These are phyloP conservation scores for Staphylotrichum longicolle DNA, from an alignment of 495 filamentous ascomycete genomes.

Conservation along the genomic window DNA sequence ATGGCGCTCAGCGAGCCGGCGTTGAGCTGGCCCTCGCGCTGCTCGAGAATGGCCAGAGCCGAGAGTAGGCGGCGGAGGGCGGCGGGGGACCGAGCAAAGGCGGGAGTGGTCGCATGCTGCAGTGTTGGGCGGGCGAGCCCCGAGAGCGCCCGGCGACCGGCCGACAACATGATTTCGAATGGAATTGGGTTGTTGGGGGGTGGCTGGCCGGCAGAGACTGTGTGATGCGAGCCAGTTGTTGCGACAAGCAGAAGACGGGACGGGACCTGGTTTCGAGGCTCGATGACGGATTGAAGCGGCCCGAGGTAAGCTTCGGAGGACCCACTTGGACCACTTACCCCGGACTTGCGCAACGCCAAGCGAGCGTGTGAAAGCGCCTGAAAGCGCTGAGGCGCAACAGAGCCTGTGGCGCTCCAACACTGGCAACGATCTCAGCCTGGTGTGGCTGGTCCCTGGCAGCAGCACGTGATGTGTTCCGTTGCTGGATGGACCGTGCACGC, in stretches of 20 bases:
- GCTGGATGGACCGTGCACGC: not conserved
- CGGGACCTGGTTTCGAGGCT: conserved; percentile 5
- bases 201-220: not conserved
- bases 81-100: conserved; percentile 35
- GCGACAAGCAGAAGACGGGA: conserved; percentile 3
- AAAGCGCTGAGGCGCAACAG: too few relatives aligned
- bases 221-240: not conserved
- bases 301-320: conserved; percentile 29
- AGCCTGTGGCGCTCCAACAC: too few relatives aligned
- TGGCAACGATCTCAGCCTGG: not conserved
- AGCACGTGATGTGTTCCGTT: not conserved
- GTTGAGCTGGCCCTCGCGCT: conserved; percentile 85
- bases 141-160: conserved; percentile 32
- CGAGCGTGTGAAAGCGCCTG: not conserved
- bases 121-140: conserved; percentile 32
- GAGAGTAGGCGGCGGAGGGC: conserved; percentile 71
- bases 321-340: not conserved
- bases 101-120: conserved; percentile 27
- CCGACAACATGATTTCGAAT: conserved; percentile 27
- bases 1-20: conserved; percentile 79
- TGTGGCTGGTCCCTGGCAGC: not conserved
- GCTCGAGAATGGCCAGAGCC: conserved; percentile 88
- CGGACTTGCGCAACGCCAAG: conserved; percentile 1
- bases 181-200: conserved; percentile 15
- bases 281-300: conserved; percentile 35